Percentiles rank a stretch among this genome's conserved stretches.
phyloP scores from a whole-genome alignment of 495 filamentous ascomycete genomes.

The Neurospora sp. region DNA sequence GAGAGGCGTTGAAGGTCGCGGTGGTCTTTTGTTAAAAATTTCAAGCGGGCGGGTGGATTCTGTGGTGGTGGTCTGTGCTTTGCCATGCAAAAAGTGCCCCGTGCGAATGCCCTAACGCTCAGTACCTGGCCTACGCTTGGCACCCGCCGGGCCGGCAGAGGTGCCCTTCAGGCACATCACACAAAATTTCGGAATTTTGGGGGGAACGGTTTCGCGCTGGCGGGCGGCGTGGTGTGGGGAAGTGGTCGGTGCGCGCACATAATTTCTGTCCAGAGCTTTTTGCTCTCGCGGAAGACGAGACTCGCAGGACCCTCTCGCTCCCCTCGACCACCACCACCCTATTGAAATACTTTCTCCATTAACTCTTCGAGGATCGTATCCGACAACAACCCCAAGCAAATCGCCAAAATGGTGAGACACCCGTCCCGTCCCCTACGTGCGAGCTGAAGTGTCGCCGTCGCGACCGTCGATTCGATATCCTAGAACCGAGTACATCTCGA shows the following conservation, averaged over 20 bases:
- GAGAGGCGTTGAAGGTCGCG: not conserved
- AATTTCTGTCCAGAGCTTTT: slow-evolving; percentile 13
- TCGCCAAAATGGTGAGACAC: slow-evolving; percentile 46
- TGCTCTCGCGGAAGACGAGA: not conserved
- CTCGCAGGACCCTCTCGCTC: not conserved
- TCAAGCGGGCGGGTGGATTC: slow-evolving; percentile 1
- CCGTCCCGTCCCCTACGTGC: not conserved
- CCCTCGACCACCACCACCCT: not conserved
- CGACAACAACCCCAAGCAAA: slow-evolving; percentile 30
- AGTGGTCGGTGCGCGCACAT: slow-evolving; percentile 16
- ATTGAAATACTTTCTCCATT: slow-evolving; percentile 5
- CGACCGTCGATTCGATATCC: not conserved
- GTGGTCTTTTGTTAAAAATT: not conserved
- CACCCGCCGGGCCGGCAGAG: not conserved
- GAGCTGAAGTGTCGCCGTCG: not conserved
- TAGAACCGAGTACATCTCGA: not conserved
- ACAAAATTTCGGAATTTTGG: slow-evolving; percentile 12
- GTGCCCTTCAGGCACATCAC: slow-evolving; percentile 3
- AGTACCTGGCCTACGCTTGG: not conserved
- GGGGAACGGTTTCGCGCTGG: not conserved
- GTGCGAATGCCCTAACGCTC: slow-evolving; percentile 17
- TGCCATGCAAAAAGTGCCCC: not conserved
- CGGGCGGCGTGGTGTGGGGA: slow-evolving; percentile 6
- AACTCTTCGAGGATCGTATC: slow-evolving; percentile 46
- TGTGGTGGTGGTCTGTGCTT: slow-evolving; percentile 21